Conservation (phyloP, 345 rosid genomes). For the Passiflora organensis region DNA sequence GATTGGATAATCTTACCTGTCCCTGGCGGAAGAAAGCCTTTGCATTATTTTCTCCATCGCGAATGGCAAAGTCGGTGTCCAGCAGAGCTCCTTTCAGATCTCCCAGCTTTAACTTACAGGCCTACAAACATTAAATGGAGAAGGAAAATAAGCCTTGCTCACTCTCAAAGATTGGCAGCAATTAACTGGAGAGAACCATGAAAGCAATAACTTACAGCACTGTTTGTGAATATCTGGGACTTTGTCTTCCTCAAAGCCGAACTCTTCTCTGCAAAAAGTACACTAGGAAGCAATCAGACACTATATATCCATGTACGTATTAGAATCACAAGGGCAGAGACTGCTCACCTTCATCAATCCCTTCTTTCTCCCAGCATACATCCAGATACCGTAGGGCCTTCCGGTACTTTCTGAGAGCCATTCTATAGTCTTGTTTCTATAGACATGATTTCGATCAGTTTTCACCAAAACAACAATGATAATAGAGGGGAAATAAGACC, state of each 20-base stretch:
- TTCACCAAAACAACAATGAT: not conserved
- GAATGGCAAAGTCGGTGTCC: slow-evolving; percentile 85
- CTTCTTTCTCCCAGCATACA: slow-evolving; percentile 96
- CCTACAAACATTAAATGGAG: slow-evolving; percentile 37
- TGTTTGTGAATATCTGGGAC: slow-evolving; percentile 83
- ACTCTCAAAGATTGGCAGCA: not conserved
- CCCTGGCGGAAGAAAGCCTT: slow-evolving; percentile 97
- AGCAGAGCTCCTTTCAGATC: slow-evolving; percentile 83
- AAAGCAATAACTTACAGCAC: slow-evolving; percentile 57
- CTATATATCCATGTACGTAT: not conserved
- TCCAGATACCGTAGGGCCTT: slow-evolving; percentile 85
- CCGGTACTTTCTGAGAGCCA: slow-evolving; percentile 90
- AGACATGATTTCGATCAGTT: not conserved
- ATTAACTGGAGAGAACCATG: not conserved
- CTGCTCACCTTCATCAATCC: slow-evolving; percentile 72
- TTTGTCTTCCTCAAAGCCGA: slow-evolving; percentile 74
- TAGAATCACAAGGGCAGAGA: not conserved
- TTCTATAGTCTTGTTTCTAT: slow-evolving; percentile 85
- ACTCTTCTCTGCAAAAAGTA: slow-evolving; percentile 58
- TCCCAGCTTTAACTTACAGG: slow-evolving; percentile 76
- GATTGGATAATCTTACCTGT: slow-evolving; percentile 41
- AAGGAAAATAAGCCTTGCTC: not conserved
- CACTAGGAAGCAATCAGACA: slow-evolving; percentile 5
- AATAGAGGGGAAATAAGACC: not conserved
- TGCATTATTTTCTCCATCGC: slow-evolving; percentile 76